These are phyloP conservation scores for Leavenworthia alabamica DNA, from an alignment of 345 rosid genomes.

Conservation along the genomic window DNA sequence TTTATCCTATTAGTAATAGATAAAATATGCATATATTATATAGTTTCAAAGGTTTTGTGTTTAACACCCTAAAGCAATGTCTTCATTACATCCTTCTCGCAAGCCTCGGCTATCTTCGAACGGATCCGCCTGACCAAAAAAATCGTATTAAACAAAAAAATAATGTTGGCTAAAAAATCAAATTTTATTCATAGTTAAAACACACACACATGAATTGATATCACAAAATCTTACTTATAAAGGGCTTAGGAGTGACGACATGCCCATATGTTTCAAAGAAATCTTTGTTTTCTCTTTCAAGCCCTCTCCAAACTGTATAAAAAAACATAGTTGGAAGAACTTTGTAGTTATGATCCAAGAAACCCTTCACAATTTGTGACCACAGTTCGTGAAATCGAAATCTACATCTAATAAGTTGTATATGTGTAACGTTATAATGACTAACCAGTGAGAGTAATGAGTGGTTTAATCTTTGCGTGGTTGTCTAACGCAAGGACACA, in stretches of 20 bases:
- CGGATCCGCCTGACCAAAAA: conserved; percentile 26
- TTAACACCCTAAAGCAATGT: conserved; percentile 4
- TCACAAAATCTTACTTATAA: conserved; percentile 30
- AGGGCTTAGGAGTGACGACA: conserved; percentile 35
- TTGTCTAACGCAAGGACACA: conserved; percentile 55
- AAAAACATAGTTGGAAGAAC: no score
- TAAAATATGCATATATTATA: background rate
- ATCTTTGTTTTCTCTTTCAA: conserved; percentile 59
- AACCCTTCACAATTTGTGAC: background rate
- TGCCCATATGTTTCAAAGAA: conserved; percentile 53
- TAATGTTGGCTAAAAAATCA: background rate
- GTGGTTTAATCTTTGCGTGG: conserved; percentile 57
- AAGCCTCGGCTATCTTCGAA: conserved; percentile 33
- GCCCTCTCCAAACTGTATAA: conserved; percentile 86
- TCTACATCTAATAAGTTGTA: background rate
- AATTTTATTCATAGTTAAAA: background rate
- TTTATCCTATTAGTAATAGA: background rate
- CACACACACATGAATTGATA: background rate
- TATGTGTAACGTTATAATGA: background rate
- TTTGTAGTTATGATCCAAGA: no score
- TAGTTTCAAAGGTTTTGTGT: background rate
- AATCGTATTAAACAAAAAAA: background rate
- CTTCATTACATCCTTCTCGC: conserved; percentile 32
- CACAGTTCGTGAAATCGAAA: background rate
- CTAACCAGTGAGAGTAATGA: conserved; percentile 60